These are phyloP conservation scores for Magnolia kwangsiensis DNA, from an alignment of 164 flowering plant genomes.

Conservation along the genomic window DNA sequence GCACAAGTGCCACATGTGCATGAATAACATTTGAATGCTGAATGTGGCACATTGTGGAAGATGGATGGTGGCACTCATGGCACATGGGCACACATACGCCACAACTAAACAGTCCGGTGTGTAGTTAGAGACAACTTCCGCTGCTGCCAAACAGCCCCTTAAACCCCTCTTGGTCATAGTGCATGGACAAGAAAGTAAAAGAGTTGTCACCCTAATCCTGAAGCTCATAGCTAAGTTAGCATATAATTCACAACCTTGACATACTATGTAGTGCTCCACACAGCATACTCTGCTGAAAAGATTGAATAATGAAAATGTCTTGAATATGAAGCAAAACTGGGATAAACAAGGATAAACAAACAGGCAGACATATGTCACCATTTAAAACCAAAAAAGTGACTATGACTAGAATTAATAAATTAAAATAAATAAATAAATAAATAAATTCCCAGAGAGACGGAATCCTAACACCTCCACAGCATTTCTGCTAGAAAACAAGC, in stretches of 20 bases:
- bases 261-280: background rate
- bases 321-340: background rate
- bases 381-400: background rate
- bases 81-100: too few species aligned
- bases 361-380: background rate
- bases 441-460: background rate
- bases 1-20: too few species aligned
- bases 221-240: background rate
- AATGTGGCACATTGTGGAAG: too few species aligned
- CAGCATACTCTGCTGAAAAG: background rate
- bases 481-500: conserved; percentile 49
- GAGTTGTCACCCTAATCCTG: background rate
- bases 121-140: too few species aligned
- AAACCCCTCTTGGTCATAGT: too few species aligned
- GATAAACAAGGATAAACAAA: background rate
- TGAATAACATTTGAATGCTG: too few species aligned
- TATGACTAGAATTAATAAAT: background rate
- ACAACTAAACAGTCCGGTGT: too few species aligned
- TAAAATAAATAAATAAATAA: background rate
- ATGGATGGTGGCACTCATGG: too few species aligned
- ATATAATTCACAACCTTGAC: background rate
- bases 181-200: background rate
- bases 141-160: too few species aligned
- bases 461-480: background rate
- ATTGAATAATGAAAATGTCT: background rate